These are phyloP conservation scores for Fusarium sp. DNA, from an alignment of 2,329 filamentous ascomycete genomes.

Conservation along the genomic window DNA sequence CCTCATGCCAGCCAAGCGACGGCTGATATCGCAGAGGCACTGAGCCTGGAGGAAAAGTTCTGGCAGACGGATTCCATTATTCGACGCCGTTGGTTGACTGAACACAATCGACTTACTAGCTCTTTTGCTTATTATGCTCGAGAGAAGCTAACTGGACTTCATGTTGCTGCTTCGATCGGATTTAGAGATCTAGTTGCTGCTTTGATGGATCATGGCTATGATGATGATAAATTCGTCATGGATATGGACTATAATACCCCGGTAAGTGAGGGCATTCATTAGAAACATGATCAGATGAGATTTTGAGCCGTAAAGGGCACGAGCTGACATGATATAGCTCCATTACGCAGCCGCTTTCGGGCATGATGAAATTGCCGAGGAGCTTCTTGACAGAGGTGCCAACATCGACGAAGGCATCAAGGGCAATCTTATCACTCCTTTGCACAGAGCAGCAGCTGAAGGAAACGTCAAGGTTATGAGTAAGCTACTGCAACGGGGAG, in stretches of 20 bases:
- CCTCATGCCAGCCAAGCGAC: slow-evolving; percentile 57
- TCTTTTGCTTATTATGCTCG: slow-evolving; percentile 48
- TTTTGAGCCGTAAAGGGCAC: too few species aligned
- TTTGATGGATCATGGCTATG: slow-evolving; percentile 53
- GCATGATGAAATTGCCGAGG: slow-evolving; percentile 19
- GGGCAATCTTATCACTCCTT: slow-evolving; percentile 48
- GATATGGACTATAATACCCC: slow-evolving; percentile 51
- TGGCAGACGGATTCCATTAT: slow-evolving; percentile 53
- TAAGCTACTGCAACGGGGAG: slow-evolving; percentile 52
- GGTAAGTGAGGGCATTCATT: slow-evolving; percentile 39
- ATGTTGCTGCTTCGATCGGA: slow-evolving; percentile 54
- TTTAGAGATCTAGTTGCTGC: slow-evolving; percentile 54
- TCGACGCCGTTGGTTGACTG: slow-evolving; percentile 54
- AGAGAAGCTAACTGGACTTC: slow-evolving; percentile 51
- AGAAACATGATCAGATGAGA: neutral
- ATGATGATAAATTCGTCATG: slow-evolving; percentile 49
- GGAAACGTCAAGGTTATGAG: slow-evolving; percentile 56
- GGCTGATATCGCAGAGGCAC: slow-evolving; percentile 54
- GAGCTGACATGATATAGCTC: slow-evolving; percentile 2
- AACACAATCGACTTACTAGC: slow-evolving; percentile 49
- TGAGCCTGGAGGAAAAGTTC: slow-evolving; percentile 54
- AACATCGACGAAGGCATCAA: slow-evolving; percentile 48
- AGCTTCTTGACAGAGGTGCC: slow-evolving; percentile 25
- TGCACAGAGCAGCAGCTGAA: slow-evolving; percentile 54
- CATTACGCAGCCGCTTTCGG: slow-evolving; percentile 30